Base-by-base conservation (phyloP, 2,329 filamentous ascomycete species). In the Curvularia verruculosa region DNA sequence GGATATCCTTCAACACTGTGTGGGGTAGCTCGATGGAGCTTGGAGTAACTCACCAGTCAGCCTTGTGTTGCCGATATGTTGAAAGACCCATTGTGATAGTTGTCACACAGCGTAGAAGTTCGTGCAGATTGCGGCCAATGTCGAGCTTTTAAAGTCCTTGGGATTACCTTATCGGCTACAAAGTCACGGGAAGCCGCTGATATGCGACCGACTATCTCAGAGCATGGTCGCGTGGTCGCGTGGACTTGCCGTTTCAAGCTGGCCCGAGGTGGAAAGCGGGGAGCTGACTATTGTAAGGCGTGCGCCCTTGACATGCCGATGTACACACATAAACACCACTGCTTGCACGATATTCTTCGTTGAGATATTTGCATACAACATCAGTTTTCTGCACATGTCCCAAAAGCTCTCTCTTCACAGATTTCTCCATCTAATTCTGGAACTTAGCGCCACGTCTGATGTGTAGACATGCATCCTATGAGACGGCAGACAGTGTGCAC, bases 41-140 rank as follows among this genome's bases (percentile, higher is more conserved):
- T 48, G 61, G 54, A 46, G 51, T 46, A 46, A 69, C 83, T 73
- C 80, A 92, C 90, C 89, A 90, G 75, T 89, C 87, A 59, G 83
- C 83, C 65, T 83, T 84, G 75, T 92, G 89, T 69, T 89, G 85
- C 66, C 91, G 82, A 70, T 91, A 92, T 62, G 87, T 85, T 53
- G 86, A 82, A 3, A 85, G 82, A 54, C 82, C 82, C 70, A 84
- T 75, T 83, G 13, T 34, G 57, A 9, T 49, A 21, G 34, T 7
- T 52, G 19, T 36, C 12, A 48, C 56, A 59, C 31, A 6, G 53
- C 26, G 2, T 23, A 3, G 4, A 15, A 28, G 5, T 4, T 12
- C 10, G 23, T 8, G 5, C 43, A 34, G 36, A n/a, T 2, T 24
- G 29, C 41, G 39, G 41, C 48, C 47, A 19, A 44, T 53, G 37